Evolutionary conservation across 768 basidiomycete species (phyloP).

Genomic region (Collybia sp.): DNA sequence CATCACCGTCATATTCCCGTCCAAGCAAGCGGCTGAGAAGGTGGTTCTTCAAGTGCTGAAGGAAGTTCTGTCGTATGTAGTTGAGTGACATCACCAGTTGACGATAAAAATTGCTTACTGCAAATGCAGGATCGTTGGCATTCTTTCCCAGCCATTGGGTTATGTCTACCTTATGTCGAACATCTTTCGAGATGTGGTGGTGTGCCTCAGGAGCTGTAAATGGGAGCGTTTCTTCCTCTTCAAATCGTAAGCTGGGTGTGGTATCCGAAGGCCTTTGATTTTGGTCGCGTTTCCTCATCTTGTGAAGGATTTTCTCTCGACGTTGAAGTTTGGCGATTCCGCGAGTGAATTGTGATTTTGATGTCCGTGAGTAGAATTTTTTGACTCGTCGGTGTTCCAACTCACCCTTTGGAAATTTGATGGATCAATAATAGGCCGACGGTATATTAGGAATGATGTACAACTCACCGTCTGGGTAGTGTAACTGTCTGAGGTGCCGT

Average conservation of each 20-base stretch:
- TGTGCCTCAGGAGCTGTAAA: slow-evolving; percentile 4
- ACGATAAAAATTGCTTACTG: too few species aligned
- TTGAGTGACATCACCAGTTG: too few species aligned
- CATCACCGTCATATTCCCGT: slow-evolving; percentile 12
- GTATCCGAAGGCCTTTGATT: not conserved
- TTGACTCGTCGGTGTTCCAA: slow-evolving; percentile 29
- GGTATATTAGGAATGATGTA: not conserved
- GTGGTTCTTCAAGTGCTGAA: slow-evolving; percentile 21
- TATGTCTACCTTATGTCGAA: not conserved
- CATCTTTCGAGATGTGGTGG: slow-evolving; percentile 6
- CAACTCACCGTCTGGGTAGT: slow-evolving; percentile 28
- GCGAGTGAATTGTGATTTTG: slow-evolving; percentile 11
- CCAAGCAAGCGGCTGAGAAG: slow-evolving; percentile 22
- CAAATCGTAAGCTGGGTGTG: not conserved
- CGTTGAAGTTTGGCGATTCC: slow-evolving; percentile 19
- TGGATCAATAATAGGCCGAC: too few species aligned
- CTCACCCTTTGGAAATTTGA: slow-evolving; percentile 24
- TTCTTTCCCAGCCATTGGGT: not conserved
- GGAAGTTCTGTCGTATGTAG: slow-evolving; percentile 22
- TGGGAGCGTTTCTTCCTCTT: slow-evolving; percentile 3
- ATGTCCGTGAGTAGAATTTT: slow-evolving; percentile 20
- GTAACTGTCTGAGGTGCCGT: slow-evolving; percentile 31
- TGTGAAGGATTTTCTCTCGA: slow-evolving; percentile 2
- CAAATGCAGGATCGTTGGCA: not conserved
- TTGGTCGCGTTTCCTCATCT: not conserved